Base-by-base conservation (phyloP, 2,329 filamentous ascomycete genomes). In the Plenodomus biglobosus region DNA sequence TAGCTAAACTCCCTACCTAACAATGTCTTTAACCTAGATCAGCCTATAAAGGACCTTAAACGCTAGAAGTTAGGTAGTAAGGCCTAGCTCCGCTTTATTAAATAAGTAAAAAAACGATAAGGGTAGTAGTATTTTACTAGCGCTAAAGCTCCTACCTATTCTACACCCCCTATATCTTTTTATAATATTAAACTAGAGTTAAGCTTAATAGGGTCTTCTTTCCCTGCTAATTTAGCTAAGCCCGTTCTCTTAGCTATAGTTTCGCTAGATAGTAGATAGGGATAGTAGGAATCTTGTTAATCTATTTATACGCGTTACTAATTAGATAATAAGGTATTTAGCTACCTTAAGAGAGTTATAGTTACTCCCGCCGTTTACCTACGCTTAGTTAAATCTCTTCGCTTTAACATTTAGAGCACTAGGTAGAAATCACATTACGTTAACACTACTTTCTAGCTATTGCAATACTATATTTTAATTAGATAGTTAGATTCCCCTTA, bases 181-280 rank as follows among this genome's bases (percentile, higher is more conserved):
- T 62, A 73, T 64, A 74, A 73, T 72, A 64, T 73, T 62, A 73
- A 73, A 73, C 67, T 73, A n/a, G n/a, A n/a, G n/a, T n/a, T n/a
- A n/a, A n/a, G n/a, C n/a, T n/a, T n/a, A n/a, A n/a, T n/a, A n/a
- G 37, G 19, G 41, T 51, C n/a, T 54, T 54, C 32, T 51, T 51
- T 50, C 30, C 22, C 38, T 44, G 39, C 43, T 57, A 46, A 54
- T 51, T 57, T 52, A 46, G 48, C 48, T 46, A 57, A 55, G 48
- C 41, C 40, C 42, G 27, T 55, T 52, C 24, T 38, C 27, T 52
- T 55, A 44, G 48, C 54, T 57, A 34, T 57, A 46, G 48, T 52
- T 52, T 57, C 36, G 34, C 52, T 55, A 55, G 38, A 52, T 57
- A 57, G 48, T 57, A 57, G n/a, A n/a, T n/a, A n/a, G n/a, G n/a